phyloP scores from a whole-genome alignment of 192 early-diverging fungal genomes.

The Coemansia sp. region DNA sequence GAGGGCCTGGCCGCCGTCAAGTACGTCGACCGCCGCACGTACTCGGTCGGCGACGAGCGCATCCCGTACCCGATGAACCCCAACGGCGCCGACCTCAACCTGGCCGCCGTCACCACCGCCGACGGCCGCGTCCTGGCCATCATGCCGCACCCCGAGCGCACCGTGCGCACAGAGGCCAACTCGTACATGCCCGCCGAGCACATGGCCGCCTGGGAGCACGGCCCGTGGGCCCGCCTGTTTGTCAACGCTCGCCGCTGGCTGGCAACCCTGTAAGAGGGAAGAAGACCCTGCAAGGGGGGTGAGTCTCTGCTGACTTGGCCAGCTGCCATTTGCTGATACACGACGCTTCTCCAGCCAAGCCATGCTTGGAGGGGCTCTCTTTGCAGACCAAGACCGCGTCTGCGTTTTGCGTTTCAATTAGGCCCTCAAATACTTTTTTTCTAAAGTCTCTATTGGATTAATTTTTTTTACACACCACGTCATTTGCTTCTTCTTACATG shows the following conservation, averaged over 20 bases:
- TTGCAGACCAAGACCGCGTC: too few relatives aligned
- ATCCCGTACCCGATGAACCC: constrained; percentile 96
- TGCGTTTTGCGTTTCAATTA: too few relatives aligned
- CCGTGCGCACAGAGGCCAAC: constrained; percentile 77
- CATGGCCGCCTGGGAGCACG: constrained; percentile 43
- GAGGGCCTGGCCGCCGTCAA: constrained; percentile 61
- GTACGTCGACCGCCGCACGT: constrained; percentile 76
- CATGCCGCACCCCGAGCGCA: constrained; percentile 99
- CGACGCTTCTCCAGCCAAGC: too few relatives aligned
- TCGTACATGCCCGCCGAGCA: constrained; percentile 71
- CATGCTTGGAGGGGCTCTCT: too few relatives aligned
- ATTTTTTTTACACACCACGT: too few relatives aligned
- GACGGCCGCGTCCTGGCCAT: constrained; percentile 89
- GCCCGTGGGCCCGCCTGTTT: constrained; percentile 93
- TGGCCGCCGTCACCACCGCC: constrained; percentile 80
- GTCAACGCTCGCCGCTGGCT: constrained; percentile 90
- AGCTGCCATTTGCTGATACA: too few relatives aligned
- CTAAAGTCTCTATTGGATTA: too few relatives aligned
- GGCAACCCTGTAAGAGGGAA: constrained; percentile 14
- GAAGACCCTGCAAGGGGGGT: too few relatives aligned
- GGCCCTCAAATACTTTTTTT: too few relatives aligned
- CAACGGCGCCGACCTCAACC: constrained; percentile 83
- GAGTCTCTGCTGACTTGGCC: too few relatives aligned
- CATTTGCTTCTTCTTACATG: constrained; percentile 7
- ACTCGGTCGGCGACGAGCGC: constrained; percentile 58